A percentile compares a stretch with the other conserved stretches of the same genome.
Evolutionary conservation across 139 green algal species (phyloP).

Genomic region (Chlorella sp.): DNA sequence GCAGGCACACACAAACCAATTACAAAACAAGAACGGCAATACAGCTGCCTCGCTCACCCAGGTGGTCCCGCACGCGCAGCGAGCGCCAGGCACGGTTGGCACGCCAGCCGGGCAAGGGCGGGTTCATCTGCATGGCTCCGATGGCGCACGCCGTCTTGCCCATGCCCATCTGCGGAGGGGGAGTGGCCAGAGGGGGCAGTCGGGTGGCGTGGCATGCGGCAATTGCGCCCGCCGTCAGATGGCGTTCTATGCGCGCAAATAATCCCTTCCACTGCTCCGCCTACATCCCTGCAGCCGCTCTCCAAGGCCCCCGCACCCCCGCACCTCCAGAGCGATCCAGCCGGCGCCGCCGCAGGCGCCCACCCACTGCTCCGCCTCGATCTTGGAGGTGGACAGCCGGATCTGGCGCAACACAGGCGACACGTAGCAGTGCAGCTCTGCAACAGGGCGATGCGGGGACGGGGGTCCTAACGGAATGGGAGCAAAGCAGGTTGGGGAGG

Average conservation of each 20-base stretch:
- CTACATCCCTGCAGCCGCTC: no score
- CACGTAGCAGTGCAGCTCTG: slow-evolving; percentile 7
- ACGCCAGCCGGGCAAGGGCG: slow-evolving; percentile 17
- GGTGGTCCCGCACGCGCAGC: not conserved
- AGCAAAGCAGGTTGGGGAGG: not conserved
- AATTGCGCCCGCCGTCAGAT: no score
- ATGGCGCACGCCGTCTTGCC: slow-evolving; percentile 40
- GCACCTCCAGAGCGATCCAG: slow-evolving; percentile 21
- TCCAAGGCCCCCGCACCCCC: not conserved
- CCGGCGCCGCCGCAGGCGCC: slow-evolving; percentile 21
- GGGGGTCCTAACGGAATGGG: no score
- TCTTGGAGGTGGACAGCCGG: slow-evolving; percentile 21
- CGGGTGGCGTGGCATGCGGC: no score
- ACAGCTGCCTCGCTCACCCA: not conserved
- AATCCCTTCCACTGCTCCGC: no score
- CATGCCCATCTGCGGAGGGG: slow-evolving; percentile 29
- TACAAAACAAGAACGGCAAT: not conserved
- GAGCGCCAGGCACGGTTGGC: not conserved
- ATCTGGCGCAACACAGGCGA: slow-evolving; percentile 16
- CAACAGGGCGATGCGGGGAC: no score
- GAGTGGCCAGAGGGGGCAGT: no score
- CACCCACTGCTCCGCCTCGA: slow-evolving; percentile 18
- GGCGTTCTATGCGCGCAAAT: no score
- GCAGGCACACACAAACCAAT: no score
- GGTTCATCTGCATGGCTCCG: slow-evolving; percentile 27